Percentiles rank a stretch among this genome's conserved stretches.
These are phyloP conservation scores for Metarhizium sp. DNA, from an alignment of 2,329 filamentous ascomycete species.

Conservation along the genomic window DNA sequence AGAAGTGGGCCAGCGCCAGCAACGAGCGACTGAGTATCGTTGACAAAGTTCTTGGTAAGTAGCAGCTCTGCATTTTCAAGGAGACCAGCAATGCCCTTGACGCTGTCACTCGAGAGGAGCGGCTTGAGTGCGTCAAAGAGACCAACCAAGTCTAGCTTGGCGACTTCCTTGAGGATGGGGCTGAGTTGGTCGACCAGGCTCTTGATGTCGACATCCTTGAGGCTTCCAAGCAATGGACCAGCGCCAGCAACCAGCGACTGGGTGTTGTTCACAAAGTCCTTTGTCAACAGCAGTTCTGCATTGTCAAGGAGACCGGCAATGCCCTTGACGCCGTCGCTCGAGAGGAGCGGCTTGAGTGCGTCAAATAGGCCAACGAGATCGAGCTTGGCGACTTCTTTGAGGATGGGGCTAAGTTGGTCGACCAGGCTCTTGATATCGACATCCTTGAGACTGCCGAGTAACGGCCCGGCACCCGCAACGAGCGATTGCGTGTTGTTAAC, in stretches of 20 bases:
- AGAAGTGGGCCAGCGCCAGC: conserved; percentile 20
- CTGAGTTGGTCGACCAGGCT: conserved; percentile 8
- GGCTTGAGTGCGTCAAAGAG: conserved; percentile 7
- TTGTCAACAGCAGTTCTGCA: conserved; percentile 5
- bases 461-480: conserved; percentile 15
- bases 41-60: conserved; percentile 12
- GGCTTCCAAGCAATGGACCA: conserved; percentile 22
- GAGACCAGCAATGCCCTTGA: conserved; percentile 12
- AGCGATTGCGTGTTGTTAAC: conserved; percentile 11
- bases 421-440: conserved; percentile 13
- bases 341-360: conserved; percentile 10
- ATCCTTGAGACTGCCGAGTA: conserved; percentile 25
- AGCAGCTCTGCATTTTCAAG: conserved; percentile 1
- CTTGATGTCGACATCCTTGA: conserved; percentile 21
- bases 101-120: conserved; percentile 8
- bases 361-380: conserved; percentile 3
- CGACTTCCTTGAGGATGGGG: conserved; percentile 18
- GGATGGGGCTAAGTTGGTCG: conserved; percentile 17
- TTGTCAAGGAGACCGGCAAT: conserved; percentile 7
- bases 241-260: conserved; percentile 11
- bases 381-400: conserved; percentile 9
- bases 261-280: conserved; percentile 13
- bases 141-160: conserved; percentile 2
- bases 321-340: conserved; percentile 12
- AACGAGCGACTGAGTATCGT: conserved; percentile 7